Percentiles rank a stretch among this genome's conserved stretches.
Conservation (phyloP, 495 filamentous ascomycete genomes). For the Hypoxylon lenormandii region DNA sequence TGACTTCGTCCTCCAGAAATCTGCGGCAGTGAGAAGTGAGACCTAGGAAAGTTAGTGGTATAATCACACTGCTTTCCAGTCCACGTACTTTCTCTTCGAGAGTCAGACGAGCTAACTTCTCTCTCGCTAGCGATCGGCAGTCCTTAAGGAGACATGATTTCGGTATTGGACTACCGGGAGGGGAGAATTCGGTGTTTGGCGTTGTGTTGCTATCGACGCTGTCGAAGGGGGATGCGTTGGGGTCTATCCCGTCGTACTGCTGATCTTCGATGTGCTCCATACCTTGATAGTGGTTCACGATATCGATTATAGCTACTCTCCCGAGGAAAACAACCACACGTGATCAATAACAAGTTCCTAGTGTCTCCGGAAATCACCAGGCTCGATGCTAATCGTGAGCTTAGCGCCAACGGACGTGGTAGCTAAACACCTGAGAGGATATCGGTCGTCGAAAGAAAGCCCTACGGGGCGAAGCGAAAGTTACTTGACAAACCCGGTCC, state of each 20-base stretch:
- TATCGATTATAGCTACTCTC: constrained; percentile 12
- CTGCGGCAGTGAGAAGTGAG: constrained; percentile 71
- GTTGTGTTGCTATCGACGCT: constrained; percentile 60
- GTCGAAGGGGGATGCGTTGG: constrained; percentile 55
- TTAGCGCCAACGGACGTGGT: not conserved
- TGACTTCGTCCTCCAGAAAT: constrained; percentile 81
- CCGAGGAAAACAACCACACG: constrained; percentile 9
- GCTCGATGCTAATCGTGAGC: constrained; percentile 6
- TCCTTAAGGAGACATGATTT: constrained; percentile 46
- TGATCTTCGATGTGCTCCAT: constrained; percentile 48
- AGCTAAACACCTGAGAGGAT: constrained; percentile 10
- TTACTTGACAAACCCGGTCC: constrained; percentile 29
- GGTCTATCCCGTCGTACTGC: constrained; percentile 51
- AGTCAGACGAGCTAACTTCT: constrained; percentile 61
- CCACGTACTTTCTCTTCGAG: constrained; percentile 66
- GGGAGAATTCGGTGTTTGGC: constrained; percentile 64
- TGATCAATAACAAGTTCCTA: constrained; percentile 16
- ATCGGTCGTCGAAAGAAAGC: constrained; percentile 17
- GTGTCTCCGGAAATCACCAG: not conserved
- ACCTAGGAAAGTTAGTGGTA: constrained; percentile 59
- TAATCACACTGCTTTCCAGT: not conserved
- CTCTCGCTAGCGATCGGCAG: constrained; percentile 54
- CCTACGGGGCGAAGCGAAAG: constrained; percentile 36
- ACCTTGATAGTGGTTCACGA: constrained; percentile 7
- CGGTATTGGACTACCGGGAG: constrained; percentile 60